These are phyloP conservation scores for Prunus mira DNA, from an alignment of 306 rosid species.

Conservation along the genomic window DNA sequence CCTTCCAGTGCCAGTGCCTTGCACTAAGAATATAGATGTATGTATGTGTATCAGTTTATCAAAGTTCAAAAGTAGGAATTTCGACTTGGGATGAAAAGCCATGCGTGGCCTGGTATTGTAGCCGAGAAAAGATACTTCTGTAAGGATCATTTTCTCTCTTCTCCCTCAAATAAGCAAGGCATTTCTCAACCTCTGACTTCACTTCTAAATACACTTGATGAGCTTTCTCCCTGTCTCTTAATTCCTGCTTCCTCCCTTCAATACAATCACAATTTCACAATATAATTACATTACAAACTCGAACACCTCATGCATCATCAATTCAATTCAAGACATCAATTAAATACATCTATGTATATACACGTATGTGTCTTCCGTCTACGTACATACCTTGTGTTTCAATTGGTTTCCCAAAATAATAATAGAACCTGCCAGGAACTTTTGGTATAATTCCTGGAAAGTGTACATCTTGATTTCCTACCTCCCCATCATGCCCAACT, in stretches of 20 bases:
- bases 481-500: conserved; percentile 52
- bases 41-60: not conserved
- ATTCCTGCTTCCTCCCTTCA: conserved; percentile 63
- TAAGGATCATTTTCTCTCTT: conserved; percentile 77
- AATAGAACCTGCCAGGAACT: conserved; percentile 84
- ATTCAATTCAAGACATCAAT: too few species aligned
- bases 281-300: too few species aligned
- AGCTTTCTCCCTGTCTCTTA: conserved; percentile 53
- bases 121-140: conserved; percentile 52
- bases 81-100: conserved; percentile 56
- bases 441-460: conserved; percentile 69
- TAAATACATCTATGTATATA: too few species aligned
- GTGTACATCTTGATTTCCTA: conserved; percentile 69
- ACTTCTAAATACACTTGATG: conserved; percentile 63
- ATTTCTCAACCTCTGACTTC: conserved; percentile 68
- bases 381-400: conserved; percentile 64
- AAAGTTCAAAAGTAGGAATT: conserved; percentile 71
- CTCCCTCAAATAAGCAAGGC: conserved; percentile 60
- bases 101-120: conserved; percentile 55
- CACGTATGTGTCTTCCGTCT: too few species aligned
- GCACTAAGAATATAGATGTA: too few species aligned
- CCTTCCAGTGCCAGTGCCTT: too few species aligned
- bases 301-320: too few species aligned
- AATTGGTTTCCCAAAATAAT: conserved; percentile 76
- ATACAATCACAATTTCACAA: too few species aligned